Conservation (phyloP, 192 early-diverging fungal species). For the Paraglomus brasilianum region DNA sequence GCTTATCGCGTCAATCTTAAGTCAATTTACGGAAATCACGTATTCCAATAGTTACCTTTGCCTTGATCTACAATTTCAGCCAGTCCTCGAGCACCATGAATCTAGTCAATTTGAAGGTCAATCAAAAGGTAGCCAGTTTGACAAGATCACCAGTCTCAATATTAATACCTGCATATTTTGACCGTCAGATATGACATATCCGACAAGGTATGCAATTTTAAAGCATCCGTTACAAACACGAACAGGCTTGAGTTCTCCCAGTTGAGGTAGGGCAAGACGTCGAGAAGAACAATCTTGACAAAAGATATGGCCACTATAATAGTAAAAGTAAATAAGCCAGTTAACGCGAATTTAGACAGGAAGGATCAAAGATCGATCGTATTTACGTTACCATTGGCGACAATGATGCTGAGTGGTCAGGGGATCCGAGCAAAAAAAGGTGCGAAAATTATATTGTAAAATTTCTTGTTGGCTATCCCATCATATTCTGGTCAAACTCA, state of each 20-base stretch:
- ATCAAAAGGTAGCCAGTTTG: neutral
- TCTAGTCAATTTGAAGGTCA: constrained; percentile 21
- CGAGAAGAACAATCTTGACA: constrained; percentile 55
- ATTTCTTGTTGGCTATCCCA: neutral
- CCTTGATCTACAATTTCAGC: constrained; percentile 51
- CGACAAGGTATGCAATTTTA: constrained; percentile 55
- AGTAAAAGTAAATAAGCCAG: neutral
- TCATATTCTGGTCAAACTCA: neutral
- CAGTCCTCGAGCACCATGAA: constrained; percentile 51
- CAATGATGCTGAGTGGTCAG: constrained; percentile 51
- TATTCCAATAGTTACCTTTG: constrained; percentile 42
- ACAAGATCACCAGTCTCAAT: neutral
- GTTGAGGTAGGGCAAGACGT: constrained; percentile 52
- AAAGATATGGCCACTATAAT: constrained; percentile 52
- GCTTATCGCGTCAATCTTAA: neutral
- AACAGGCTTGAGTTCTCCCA: constrained; percentile 54
- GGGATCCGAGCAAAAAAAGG: neutral
- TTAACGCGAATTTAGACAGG: neutral
- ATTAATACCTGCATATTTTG: constrained; percentile 50
- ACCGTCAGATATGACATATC: constrained; percentile 54
- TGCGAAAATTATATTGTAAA: neutral
- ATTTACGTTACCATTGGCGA: constrained; percentile 51
- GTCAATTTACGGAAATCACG: neutral
- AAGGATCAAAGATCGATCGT: neutral
- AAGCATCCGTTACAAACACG: constrained; percentile 57